A percentile compares a stretch with the other conserved stretches of the same genome.
Evolutionary conservation across 768 basidiomycete species (phyloP).

Genomic region (Rhizopogon vesiculosus): DNA sequence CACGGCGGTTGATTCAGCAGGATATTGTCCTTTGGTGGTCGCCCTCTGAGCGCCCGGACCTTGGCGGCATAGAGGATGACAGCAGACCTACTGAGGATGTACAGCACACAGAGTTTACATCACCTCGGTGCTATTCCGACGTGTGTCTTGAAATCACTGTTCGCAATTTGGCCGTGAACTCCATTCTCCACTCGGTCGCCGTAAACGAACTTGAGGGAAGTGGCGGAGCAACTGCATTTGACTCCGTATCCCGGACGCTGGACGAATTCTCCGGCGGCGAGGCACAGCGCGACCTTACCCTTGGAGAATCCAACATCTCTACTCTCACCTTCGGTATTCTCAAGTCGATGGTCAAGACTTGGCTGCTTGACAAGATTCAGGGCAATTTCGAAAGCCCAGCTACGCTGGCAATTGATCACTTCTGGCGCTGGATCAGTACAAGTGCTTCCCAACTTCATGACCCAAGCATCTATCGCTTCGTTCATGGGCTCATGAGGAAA

Average conservation of each 20-base stretch:
- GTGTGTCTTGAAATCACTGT: constrained; percentile 89
- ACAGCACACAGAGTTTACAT: constrained; percentile 78
- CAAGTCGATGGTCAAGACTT: constrained; percentile 82
- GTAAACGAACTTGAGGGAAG: constrained; percentile 98
- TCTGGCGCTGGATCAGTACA: constrained; percentile 96
- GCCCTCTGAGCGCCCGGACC: constrained; percentile 78
- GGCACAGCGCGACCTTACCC: constrained; percentile 58
- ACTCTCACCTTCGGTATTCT: constrained; percentile 81
- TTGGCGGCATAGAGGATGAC: constrained; percentile 92
- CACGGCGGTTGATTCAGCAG: constrained; percentile 79
- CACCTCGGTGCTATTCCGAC: constrained; percentile 85
- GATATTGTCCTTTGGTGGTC: constrained; percentile 99
- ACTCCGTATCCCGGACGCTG: constrained; percentile 86
- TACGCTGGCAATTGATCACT: constrained; percentile 78
- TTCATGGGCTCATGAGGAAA: constrained; percentile 96
- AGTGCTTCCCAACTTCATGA: constrained; percentile 85
- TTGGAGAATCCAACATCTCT: constrained; percentile 89
- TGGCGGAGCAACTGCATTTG: constrained; percentile 90
- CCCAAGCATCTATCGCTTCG: constrained; percentile 86
- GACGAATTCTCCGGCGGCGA: constrained; percentile 78
- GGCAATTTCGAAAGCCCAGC: constrained; percentile 63
- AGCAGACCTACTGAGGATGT: constrained; percentile 70
- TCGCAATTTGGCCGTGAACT: constrained; percentile 89
- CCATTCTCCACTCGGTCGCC: constrained; percentile 88
- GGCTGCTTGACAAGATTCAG: constrained; percentile 86